A percentile compares a stretch with the other conserved stretches of the same genome.
Evolutionary conservation across 139 green algal genomes (phyloP).

Genomic region (Chlorella sp.): DNA sequence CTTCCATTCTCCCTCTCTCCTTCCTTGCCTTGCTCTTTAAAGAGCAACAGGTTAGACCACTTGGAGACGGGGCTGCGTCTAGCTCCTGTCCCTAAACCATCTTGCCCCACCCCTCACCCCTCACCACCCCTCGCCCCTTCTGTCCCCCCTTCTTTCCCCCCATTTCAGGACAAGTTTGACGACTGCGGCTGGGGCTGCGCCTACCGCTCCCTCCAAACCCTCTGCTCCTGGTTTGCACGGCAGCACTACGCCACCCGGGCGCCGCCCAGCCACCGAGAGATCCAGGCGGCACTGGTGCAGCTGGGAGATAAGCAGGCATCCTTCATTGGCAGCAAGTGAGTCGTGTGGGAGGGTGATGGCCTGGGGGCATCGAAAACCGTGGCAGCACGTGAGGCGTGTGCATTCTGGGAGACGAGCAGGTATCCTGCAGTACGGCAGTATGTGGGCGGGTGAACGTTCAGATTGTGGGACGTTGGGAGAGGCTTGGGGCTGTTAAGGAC

Average conservation of each 20-base stretch:
- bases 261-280: slow-evolving; percentile 80
- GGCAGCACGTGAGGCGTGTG: background rate
- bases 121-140: too few species aligned
- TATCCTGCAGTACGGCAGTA: too few species aligned
- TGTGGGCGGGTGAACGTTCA: background rate
- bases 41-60: too few species aligned
- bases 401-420: too few species aligned
- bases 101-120: too few species aligned
- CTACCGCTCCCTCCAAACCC: slow-evolving; percentile 96
- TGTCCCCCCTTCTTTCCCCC: too few species aligned
- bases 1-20: too few species aligned
- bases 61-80: too few species aligned
- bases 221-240: slow-evolving; percentile 90
- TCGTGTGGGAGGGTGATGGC: background rate
- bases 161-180: slow-evolving; percentile 85
- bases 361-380: background rate
- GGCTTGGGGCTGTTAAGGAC: too few species aligned
- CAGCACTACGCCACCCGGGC: slow-evolving; percentile 83
- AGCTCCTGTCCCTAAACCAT: too few species aligned
- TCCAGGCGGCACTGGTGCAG: slow-evolving; percentile 85
- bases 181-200: slow-evolving; percentile 96
- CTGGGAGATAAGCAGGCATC: slow-evolving; percentile 85
- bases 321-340: slow-evolving; percentile 77
- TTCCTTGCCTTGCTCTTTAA: too few species aligned
- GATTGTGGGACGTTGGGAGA: too few species aligned